Percentiles rank a stretch among this genome's conserved stretches.
Evolutionary conservation across 2,329 filamentous ascomycete genomes (phyloP).

Genomic region (Ascochyta koolunga): DNA sequence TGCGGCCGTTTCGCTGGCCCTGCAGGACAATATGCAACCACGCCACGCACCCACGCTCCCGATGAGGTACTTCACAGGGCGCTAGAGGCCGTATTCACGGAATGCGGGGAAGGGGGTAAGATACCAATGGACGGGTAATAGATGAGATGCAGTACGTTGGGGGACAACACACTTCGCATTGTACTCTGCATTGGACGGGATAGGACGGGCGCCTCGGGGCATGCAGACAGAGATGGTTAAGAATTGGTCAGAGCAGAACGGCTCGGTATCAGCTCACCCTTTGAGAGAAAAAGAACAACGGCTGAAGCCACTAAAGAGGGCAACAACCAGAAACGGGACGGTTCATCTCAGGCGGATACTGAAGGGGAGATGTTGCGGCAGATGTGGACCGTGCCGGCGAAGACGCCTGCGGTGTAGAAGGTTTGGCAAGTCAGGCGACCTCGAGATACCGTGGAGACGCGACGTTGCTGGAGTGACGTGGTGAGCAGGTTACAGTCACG

Average conservation of each 20-base stretch:
- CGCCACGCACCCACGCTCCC: conserved; percentile 24
- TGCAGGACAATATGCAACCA: conserved; percentile 35
- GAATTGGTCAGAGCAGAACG: not conserved
- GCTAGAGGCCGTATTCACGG: conserved; percentile 16
- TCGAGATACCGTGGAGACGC: conserved; percentile 1
- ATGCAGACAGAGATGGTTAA: too few species aligned
- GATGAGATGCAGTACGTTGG: conserved; percentile 25
- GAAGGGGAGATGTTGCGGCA: not conserved
- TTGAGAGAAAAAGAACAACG: too few species aligned
- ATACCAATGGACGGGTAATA: conserved; percentile 21
- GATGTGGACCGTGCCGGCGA: conserved; percentile 8
- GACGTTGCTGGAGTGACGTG: conserved; percentile 15
- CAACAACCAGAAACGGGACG: not conserved
- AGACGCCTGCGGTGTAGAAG: not conserved
- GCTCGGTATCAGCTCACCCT: not conserved
- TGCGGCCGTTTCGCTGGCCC: conserved; percentile 36
- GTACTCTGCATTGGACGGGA: conserved; percentile 17
- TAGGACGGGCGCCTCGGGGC: not conserved
- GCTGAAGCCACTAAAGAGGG: not conserved
- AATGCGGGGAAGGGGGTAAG: conserved; percentile 24
- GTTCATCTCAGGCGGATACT: not conserved
- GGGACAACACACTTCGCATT: conserved; percentile 43
- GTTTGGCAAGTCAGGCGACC: conserved; percentile 8
- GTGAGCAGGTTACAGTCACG: conserved; percentile 2
- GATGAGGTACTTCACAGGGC: conserved; percentile 22